Base-by-base conservation (phyloP, 805 yeast genomes). In the Candida golubevii region DNA sequence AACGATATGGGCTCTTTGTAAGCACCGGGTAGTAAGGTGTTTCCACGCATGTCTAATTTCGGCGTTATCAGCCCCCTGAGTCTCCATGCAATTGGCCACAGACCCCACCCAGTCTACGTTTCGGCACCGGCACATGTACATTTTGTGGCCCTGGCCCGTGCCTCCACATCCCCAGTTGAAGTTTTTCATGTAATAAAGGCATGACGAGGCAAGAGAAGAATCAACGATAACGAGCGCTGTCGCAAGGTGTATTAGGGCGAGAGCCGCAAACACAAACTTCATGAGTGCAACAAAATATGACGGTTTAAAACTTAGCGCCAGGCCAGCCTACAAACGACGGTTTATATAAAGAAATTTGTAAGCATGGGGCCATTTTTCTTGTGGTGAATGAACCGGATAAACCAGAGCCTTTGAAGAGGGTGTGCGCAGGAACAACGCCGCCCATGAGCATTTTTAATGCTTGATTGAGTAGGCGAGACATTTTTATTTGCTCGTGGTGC, bases 101-200 rank as follows among this genome's bases (percentile, higher is more conserved):
- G 55, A 50, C 8, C 56, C 56, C 6, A 53, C 41, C 56, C 56
- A 53, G 40, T 53, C 56, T 15, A 53, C 45, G 12, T 44, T 53
- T 30, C 32, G 41, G 42, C 56, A 53, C n/a, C 55, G 46, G 38
- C 56, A 53, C 48, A 38, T 42, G 41, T 53, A 53, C 51, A 53
- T 45, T 14, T 43, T 44, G 27, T 42, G 45, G 41, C 56, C 55
- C 41, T 53, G 56, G 35, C 56, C 56, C 9, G 56, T 41, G 33
- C 56, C 56, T 3, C 55, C 56, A 35, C 56, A 53, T 27, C 56
- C 56, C 56, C 56, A 53, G 36, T 53, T 42, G 36, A 50, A 53
- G 42, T 40, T 39, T 38, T 49, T 50, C 51, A 50, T 46, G 45
- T 50, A 50, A 41, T 53, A 53, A 15, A 53, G 41, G 34, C 56